Evolutionary conservation across 2,329 filamentous ascomycete genomes (phyloP), one percentile per base, ranked within the genome.

Genomic region (Fusarium caatingaense): DNA sequence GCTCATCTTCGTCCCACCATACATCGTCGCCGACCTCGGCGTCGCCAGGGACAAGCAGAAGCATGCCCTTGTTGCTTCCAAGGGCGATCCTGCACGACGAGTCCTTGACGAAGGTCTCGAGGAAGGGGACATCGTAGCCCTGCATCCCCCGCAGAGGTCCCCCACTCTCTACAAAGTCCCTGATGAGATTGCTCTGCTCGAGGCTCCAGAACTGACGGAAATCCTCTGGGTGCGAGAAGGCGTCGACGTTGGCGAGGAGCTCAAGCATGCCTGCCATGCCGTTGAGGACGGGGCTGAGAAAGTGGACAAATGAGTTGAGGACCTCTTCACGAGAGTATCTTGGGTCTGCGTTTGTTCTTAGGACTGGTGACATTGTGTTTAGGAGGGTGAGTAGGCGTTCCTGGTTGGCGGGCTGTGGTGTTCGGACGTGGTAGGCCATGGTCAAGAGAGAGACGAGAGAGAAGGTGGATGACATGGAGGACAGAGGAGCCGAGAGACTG

Each of bases 121-220:
- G 72, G 61, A 73, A 78, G 11, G 63, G 67, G 28, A 75, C 66
- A 10, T 77, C 74, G 54, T 71, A 73, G 47, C 76, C 74, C 27
- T 76, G 59, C 55, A 71, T 63, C 41, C 69, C 58, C 23, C 71
- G 69, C 28, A 72, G 60, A 8, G 74, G 69, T 8, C 72, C 69
- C 11, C 69, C 74, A 57, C 72, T 76, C 46, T 76, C 74, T 49
- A 78, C 71, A 34, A 77, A 74, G 42, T 80, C 78, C 27, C 71
- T 68, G 60, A 80, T 77, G 40, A 80, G 68, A 30, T 80, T 80
- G 58, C 74, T 74, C 20, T 67, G 76, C 57, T 77, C 77, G 13
- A 80, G 71, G 21, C 68, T 74, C 78, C 78, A 80, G 58, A 80
- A 80, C 34, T 78, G 74, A 13, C 78, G 68, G 60, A 80, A 80